phyloP scores from a whole-genome alignment of 2,329 filamentous ascomycete species.

The Trichoderma sp. region DNA sequence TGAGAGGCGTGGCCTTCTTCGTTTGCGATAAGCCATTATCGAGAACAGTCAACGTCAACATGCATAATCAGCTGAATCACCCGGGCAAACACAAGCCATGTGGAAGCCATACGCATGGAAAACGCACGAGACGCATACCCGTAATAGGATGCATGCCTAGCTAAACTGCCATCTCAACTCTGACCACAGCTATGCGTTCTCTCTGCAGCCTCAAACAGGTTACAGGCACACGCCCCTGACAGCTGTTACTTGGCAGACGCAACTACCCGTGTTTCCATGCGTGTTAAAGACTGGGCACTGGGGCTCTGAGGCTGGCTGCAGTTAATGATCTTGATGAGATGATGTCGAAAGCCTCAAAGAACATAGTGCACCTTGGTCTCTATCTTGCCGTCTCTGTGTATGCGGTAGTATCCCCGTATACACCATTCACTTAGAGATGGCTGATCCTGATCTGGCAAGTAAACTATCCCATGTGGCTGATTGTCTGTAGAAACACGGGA shows the following conservation, averaged over 20 bases:
- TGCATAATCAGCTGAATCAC: constrained; percentile 2
- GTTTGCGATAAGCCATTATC: neutral
- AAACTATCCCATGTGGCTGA: neutral
- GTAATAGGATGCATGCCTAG: neutral
- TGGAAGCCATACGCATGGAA: neutral
- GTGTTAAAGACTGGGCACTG: neutral
- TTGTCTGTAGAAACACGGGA: neutral
- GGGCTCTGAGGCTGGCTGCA: constrained; percentile 1
- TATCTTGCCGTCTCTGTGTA: too few species aligned
- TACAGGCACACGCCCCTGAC: neutral
- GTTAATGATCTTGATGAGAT: constrained; percentile 2
- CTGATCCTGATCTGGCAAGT: neutral
- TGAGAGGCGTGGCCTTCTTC: neutral
- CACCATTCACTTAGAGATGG: neutral
- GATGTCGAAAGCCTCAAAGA: neutral
- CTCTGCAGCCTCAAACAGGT: neutral
- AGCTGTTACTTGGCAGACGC: constrained; percentile 11
- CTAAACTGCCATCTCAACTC: neutral
- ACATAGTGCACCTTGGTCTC: neutral
- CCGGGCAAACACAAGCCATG: neutral
- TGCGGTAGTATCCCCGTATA: neutral
- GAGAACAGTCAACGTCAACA: neutral
- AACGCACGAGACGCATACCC: neutral
- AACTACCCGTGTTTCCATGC: neutral
- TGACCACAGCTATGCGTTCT: neutral